Evolutionary conservation across 805 yeast genomes (phyloP), one percentile per base, ranked within the genome.

Genomic region (Lipomyces lipofer): DNA sequence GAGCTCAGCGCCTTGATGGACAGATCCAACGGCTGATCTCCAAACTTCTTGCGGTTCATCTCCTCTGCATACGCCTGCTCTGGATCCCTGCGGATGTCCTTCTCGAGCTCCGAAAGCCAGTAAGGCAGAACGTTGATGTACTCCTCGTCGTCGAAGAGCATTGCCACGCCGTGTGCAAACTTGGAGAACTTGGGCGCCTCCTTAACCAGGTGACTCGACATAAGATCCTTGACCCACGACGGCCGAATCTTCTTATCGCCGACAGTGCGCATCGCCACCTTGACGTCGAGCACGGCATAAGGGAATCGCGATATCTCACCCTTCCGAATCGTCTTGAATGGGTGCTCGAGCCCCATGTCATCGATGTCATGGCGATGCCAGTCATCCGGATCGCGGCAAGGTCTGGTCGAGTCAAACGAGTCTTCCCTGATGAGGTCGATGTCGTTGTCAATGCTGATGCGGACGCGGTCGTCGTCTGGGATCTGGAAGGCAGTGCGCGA

Each of bases 331-430:
- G 85, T 76, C 32, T 84, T 79, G 63, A 81, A 78, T 47, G 94
- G 91, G 60, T 85, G 79, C 10, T 79, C 78, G 33, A 86, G 78
- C 49, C 83, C 76, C 28, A 91, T 82, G 56, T 71, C 71, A 71
- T 92, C 99, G 52, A 92, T 82, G 69, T 94, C 98, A 43, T 83
- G 75, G 71, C 98, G 81, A 72, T 91, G 98, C 99, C 99, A 92
- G 64, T 78, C 80, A 19, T 73, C 71, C 35, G 97, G 95, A 67
- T 89, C 87, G 73, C 99, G 85, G 58, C 90, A 86, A 15, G 99
- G 98, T 63, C 91, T 80, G 60, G 82, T 83, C 43, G 77, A n/a
- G 36, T 91, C 96, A 67, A 92, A 86, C 0, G 92, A 73, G 69
- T 92, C 98, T 69, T 92, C 99, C 64, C 98, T 82, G 58, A 92